Base-by-base conservation (phyloP, 768 basidiomycete genomes). In the Leucosporidium scottii region DNA sequence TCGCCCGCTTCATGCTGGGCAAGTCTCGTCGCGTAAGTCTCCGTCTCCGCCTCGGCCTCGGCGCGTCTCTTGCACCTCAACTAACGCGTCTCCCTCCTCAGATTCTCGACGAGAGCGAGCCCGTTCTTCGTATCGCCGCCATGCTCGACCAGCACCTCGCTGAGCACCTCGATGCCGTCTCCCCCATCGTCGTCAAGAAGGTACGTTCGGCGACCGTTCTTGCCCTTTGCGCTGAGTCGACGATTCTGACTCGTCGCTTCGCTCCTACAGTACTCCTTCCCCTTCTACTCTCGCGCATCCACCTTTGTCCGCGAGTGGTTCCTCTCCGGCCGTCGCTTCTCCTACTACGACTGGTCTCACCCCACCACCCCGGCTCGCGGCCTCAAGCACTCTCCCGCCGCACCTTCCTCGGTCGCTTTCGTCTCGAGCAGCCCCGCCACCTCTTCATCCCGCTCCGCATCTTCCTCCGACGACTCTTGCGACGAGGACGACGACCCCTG, bases 121-220 rank as follows among this genome's bases (percentile, higher is more conserved):
- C 90, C 66, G 88, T 86, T 72, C 80, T 90, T 31, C 87, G 92
- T 75, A 86, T 96, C 68, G 87, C 94, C 44, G 86, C 89, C 57
- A 83, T 85, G 67, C 83, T 99, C 77, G 94, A 99, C 80, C 85
- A 80, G 65, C 87, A 90, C 72, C 84, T 98, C 74, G 85, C 89
- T 34, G 88, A 87, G 77, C 73, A 91, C 76, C 87, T 94, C 81
- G 90, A 93, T 75, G 88, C 90, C 72, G 84, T 99, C 39, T 97
- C 94, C 18, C 89, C 94, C 78, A 93, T 89, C n/a, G 82, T 97
- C 75, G 86, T 97, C 77, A 92, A 93, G 82, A 99, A 99, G 81
- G 70, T 71, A 34, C 21, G 62, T 53, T 31, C 47, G 51, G 57
- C 17, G 44, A 13, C 13, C 15, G 20, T 31, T 23, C 28, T 27